A percentile compares a stretch with the other conserved stretches of the same genome.
phyloP scores from a whole-genome alignment of 2,329 filamentous ascomycete species.

The Penicillium nordicum region DNA sequence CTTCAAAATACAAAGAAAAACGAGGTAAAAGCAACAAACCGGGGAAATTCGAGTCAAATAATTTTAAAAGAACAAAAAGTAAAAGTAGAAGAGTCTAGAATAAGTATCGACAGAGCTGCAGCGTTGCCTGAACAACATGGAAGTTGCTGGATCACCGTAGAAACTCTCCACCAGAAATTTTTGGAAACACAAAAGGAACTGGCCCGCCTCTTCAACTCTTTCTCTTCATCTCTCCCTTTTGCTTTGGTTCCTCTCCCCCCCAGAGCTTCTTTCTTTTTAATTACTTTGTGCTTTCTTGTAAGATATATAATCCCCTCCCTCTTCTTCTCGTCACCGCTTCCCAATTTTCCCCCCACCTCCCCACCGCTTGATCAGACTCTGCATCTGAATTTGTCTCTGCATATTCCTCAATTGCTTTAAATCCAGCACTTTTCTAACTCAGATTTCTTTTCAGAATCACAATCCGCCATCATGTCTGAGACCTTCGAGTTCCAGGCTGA shows the following conservation, averaged over 20 bases:
- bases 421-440: background rate
- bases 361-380: constrained; percentile 11
- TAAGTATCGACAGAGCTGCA: background rate
- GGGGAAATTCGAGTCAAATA: background rate
- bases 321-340: constrained; percentile 12
- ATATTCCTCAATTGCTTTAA: constrained; percentile 2
- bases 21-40: background rate
- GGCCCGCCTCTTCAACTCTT: constrained; percentile 17
- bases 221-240: constrained; percentile 18
- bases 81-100: constrained; percentile 21
- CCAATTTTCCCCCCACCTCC: constrained; percentile 6
- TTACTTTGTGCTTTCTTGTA: constrained; percentile 13
- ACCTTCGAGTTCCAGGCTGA: constrained; percentile 99
- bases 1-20: background rate
- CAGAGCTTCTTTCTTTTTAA: constrained; percentile 21
- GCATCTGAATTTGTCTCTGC: constrained; percentile 3
- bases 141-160: constrained; percentile 42
- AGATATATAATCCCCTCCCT: constrained; percentile 11
- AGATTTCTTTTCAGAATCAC: constrained; percentile 10
- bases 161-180: constrained; percentile 34
- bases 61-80: background rate
- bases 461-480: constrained; percentile 70
- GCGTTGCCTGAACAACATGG: constrained; percentile 29
- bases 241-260: constrained; percentile 19
- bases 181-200: constrained; percentile 30